Conservation (phyloP, 1,284 basidiomycete genomes). For the Abortiporus biennis region DNA sequence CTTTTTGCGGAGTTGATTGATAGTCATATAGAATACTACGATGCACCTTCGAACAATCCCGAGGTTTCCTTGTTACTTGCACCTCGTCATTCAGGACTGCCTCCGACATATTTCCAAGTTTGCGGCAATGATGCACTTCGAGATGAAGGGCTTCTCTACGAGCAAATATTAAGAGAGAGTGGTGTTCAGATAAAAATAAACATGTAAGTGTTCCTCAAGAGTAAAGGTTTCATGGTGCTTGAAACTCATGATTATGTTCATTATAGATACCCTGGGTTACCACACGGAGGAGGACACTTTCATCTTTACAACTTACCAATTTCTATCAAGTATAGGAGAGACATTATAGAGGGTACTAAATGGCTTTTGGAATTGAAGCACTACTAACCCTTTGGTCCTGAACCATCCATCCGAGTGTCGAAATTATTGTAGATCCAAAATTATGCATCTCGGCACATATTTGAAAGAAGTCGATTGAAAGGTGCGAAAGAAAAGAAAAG, state of each 20-base stretch:
- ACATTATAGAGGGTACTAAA: slow-evolving; percentile 6
- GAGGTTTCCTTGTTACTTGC: slow-evolving; percentile 14
- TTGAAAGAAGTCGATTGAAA: no score
- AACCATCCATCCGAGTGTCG: no score
- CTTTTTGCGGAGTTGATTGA: no score
- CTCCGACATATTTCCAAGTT: slow-evolving; percentile 17
- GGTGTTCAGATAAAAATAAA: slow-evolving; percentile 15
- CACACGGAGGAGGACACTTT: slow-evolving; percentile 6
- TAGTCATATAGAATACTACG: neutral
- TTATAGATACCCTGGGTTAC: slow-evolving; percentile 8
- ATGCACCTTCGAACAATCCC: slow-evolving; percentile 9
- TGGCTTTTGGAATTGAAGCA: slow-evolving; percentile 14
- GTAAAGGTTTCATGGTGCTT: neutral
- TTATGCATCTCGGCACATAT: no score
- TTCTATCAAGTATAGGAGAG: slow-evolving; percentile 5
- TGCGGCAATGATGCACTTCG: slow-evolving; percentile 15
- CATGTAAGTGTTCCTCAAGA: slow-evolving; percentile 11
- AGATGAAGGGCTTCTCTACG: slow-evolving; percentile 19
- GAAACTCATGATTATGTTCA: neutral
- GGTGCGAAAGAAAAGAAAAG: no score
- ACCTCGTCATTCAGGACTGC: slow-evolving; percentile 12
- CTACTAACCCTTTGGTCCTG: no score
- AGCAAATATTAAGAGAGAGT: slow-evolving; percentile 14
- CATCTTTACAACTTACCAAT: neutral
- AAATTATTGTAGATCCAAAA: no score